Base-by-base conservation (phyloP, 140 eudicot genomes). In the Ambrosia hybrid region DNA sequence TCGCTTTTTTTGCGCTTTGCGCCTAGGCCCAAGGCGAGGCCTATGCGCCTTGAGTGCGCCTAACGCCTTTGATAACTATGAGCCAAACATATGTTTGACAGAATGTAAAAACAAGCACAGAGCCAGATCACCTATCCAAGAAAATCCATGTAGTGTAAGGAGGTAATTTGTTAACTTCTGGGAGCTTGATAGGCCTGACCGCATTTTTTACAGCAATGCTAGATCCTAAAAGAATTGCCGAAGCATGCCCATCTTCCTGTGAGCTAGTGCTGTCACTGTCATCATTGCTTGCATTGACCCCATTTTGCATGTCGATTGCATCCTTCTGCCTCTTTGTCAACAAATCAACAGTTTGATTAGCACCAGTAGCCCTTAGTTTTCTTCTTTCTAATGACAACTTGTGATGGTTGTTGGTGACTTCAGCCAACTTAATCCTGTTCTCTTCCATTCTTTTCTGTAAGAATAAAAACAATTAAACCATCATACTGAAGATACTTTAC, bases 91-190 rank as follows among this genome's bases (percentile, higher is more conserved):
- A 21, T 21, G 26, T 21, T 21, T 21, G 26, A 21, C 26, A 21
- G 26, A 21, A 21, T 21, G 26, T 21, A 21, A 21, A 21, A 21
- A 21, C 26, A 21, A 21, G 26, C 26, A 21, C 70, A 66, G 45
- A 75, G 48, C 57, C 41, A 69, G 34, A 69, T 65, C 78, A 94
- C 99, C 99, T 86, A 72, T 94, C 97, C 88, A 91, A 72, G 65
- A 94, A 94, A 43, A 86, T 85, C 97, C 97, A 94, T 13, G 99
- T 82, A 26, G 97, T 88, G 76, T 90, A 94, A 38, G 97, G 90
- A 52, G 99, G 96, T 66, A 94, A 56, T 70, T 74, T 90, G 65
- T 86, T 70, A 57, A 88, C 87, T 81, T 86, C 99, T 37, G 92
- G 85, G 68, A 94, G 97, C 83, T 71, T 90, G 74, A 90, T 90